Percentiles rank a stretch among this genome's conserved stretches.
Evolutionary conservation across 2,329 filamentous ascomycete species (phyloP).

Genomic region (Stachybotrys echinatus): DNA sequence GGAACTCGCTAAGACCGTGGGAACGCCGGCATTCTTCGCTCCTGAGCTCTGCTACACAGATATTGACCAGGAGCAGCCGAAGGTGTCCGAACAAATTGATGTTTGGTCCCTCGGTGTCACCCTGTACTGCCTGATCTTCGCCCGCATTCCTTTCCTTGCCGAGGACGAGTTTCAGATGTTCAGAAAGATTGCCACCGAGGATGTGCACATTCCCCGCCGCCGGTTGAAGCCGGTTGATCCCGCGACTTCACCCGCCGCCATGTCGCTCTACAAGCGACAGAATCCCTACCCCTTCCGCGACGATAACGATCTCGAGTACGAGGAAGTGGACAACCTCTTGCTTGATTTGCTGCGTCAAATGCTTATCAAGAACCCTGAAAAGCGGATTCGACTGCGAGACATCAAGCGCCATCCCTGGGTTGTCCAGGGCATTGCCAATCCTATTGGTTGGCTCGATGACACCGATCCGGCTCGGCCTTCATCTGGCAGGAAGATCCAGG

Average conservation of each 20-base stretch:
- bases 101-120: conserved; percentile 97
- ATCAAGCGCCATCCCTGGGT: conserved; percentile 96
- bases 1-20: conserved; percentile 96
- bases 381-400: conserved; percentile 83
- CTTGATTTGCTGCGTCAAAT: conserved; percentile 74
- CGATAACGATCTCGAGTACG: conserved; percentile 76
- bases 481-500: conserved; percentile 81
- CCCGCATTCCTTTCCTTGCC: conserved; percentile 87
- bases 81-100: conserved; percentile 88
- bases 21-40: conserved; percentile 95
- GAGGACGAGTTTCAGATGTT: conserved; percentile 92
- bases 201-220: conserved; percentile 80
- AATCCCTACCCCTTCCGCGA: conserved; percentile 66
- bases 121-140: conserved; percentile 90
- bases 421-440: conserved; percentile 68
- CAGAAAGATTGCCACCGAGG: conserved; percentile 82
- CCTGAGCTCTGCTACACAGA: conserved; percentile 94
- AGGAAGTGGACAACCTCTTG: conserved; percentile 76
- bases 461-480: conserved; percentile 78
- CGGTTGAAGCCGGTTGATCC: conserved; percentile 73
- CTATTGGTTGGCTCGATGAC: conserved; percentile 82
- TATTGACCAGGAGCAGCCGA: conserved; percentile 61
- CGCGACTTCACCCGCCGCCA: conserved; percentile 48
- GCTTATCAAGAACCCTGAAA: conserved; percentile 81
- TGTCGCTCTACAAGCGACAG: conserved; percentile 50